Evolutionary conservation across 2,329 filamentous ascomycete genomes (phyloP).

Genomic region (Fusarium neocosmosporiellum): DNA sequence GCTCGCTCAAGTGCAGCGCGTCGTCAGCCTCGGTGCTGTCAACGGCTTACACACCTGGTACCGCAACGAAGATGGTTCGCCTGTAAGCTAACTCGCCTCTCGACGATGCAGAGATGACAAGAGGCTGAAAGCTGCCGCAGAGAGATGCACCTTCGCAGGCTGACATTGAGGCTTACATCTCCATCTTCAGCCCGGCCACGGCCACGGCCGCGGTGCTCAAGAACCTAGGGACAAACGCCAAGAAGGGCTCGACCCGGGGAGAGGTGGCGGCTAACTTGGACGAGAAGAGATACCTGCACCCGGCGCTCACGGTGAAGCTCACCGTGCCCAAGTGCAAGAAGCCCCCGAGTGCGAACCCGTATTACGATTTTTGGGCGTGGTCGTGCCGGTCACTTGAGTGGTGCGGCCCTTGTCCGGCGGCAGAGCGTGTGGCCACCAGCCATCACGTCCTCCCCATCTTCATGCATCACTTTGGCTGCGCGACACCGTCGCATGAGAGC

Average conservation of each 20-base stretch:
- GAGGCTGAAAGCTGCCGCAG: slow-evolving; percentile 39
- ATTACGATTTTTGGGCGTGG: slow-evolving; percentile 75
- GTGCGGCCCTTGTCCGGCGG: slow-evolving; percentile 67
- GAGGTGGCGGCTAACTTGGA: slow-evolving; percentile 67
- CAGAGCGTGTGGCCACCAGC: slow-evolving; percentile 63
- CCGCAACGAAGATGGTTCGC: slow-evolving; percentile 49
- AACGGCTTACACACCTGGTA: slow-evolving; percentile 65
- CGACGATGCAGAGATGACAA: slow-evolving; percentile 2
- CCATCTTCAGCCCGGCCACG: slow-evolving; percentile 72
- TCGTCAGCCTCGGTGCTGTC: slow-evolving; percentile 55
- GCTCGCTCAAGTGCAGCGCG: slow-evolving; percentile 60
- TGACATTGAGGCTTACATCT: slow-evolving; percentile 75
- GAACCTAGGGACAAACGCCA: slow-evolving; percentile 72
- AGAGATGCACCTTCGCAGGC: slow-evolving; percentile 61
- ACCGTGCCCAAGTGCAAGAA: slow-evolving; percentile 61
- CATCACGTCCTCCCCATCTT: slow-evolving; percentile 79
- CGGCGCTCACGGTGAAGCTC: slow-evolving; percentile 51
- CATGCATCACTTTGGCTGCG: slow-evolving; percentile 84
- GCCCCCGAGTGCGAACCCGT: slow-evolving; percentile 67
- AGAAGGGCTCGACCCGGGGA: slow-evolving; percentile 69
- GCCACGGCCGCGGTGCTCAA: slow-evolving; percentile 71
- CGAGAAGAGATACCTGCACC: slow-evolving; percentile 63
- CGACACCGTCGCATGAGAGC: slow-evolving; percentile 74
- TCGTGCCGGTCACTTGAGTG: slow-evolving; percentile 72
- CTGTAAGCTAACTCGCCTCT: slow-evolving; percentile 42